A percentile compares a stretch with the other conserved stretches of the same genome.
phyloP scores from a whole-genome alignment of 23 red algal species.

The Gracilaria caudata region DNA sequence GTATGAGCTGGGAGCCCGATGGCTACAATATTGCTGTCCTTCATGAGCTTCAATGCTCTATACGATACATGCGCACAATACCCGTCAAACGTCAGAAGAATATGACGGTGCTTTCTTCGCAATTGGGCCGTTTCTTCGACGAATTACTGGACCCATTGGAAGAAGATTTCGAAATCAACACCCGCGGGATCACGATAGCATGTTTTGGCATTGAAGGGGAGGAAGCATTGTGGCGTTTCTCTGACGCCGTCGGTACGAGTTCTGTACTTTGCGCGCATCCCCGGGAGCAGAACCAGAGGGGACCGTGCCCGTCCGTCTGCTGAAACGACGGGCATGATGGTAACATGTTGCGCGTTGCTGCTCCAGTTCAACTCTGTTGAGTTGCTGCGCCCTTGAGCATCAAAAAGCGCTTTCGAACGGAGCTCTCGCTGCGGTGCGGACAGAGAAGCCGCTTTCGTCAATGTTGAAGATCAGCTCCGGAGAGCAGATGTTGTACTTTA shows the following conservation, averaged over 20 bases:
- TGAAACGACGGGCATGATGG: slow-evolving; percentile 30
- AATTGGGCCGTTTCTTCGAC: background rate
- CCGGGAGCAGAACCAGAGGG: slow-evolving; percentile 9
- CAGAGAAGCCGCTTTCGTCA: slow-evolving; percentile 40
- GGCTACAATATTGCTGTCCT: slow-evolving; percentile 14
- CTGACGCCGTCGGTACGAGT: background rate
- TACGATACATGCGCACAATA: background rate
- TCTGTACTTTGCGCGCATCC: background rate
- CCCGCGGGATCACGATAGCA: background rate
- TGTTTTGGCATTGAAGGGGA: background rate
- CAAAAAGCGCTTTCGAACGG: background rate
- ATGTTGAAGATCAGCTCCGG: background rate
- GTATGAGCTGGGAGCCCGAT: slow-evolving; percentile 25
- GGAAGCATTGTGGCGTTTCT: background rate
- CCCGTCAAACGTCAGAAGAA: background rate
- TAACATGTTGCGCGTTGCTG: slow-evolving; percentile 13
- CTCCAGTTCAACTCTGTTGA: slow-evolving; percentile 21
- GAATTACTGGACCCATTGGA: background rate
- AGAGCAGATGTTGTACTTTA: slow-evolving; percentile 43
- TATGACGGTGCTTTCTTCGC: background rate
- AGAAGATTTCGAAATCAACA: background rate
- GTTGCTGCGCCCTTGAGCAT: background rate
- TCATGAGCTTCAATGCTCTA: background rate
- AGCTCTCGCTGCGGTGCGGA: background rate
- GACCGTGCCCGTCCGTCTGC: background rate